Conservation (phyloP, 2,329 filamentous ascomycete genomes). For the Cladosporium sp. region DNA sequence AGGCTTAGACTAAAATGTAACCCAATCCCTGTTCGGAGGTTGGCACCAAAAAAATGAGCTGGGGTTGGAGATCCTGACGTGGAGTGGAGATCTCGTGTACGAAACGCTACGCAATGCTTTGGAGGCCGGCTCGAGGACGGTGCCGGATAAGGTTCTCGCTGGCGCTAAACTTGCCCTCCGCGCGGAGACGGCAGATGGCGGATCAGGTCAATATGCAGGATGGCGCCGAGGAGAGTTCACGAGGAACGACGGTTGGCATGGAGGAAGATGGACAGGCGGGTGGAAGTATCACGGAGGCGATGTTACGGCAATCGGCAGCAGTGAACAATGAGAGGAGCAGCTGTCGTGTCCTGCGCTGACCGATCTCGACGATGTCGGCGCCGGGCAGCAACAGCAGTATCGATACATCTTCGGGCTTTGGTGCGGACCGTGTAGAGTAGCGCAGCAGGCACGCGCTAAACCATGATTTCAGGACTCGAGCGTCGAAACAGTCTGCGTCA, state of each 20-base stretch:
- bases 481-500: conserved; percentile 7
- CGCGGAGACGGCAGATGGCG: conserved; percentile 15
- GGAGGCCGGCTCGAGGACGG: neutral
- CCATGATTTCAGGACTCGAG: conserved; percentile 13
- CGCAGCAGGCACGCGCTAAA: conserved; percentile 6
- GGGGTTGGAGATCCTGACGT: conserved; percentile 17
- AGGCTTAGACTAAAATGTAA: neutral
- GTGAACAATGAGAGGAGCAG: too few relatives aligned
- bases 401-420: conserved; percentile 10
- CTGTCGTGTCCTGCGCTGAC: neutral
- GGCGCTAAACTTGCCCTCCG: conserved; percentile 12
- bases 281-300: neutral
- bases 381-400: neutral
- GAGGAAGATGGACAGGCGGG: neutral
- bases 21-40: conserved; percentile 11
- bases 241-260: neutral
- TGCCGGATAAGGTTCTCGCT: conserved; percentile 15
- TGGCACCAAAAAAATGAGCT: conserved; percentile 10
- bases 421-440: conserved; percentile 7
- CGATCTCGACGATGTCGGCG: conserved; percentile 6
- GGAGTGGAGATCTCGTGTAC: conserved; percentile 12
- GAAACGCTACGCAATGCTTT: conserved; percentile 17
- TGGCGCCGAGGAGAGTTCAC: neutral
- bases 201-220: neutral
- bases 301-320: too few relatives aligned